phyloP scores from a whole-genome alignment of 805 yeast genomes.

The Naumovozyma castellii region DNA sequence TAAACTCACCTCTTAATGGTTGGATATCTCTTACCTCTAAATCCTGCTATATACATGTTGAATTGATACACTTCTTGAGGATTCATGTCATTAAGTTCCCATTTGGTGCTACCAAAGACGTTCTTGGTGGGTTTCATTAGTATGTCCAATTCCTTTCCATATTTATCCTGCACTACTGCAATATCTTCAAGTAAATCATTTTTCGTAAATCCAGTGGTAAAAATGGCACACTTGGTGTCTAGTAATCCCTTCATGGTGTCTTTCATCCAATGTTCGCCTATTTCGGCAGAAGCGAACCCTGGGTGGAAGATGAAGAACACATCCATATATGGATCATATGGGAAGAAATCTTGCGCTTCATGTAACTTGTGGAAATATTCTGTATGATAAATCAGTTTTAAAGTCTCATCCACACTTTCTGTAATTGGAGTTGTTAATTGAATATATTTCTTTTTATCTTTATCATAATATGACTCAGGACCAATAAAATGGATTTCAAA shows the following conservation, averaged over 20 bases:
- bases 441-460: slow-evolving; percentile 52
- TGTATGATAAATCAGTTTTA: slow-evolving; percentile 75
- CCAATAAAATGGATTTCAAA: slow-evolving; percentile 90
- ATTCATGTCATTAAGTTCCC: slow-evolving; percentile 86
- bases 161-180: slow-evolving; percentile 57
- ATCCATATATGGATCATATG: slow-evolving; percentile 94
- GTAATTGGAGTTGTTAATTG: slow-evolving; percentile 46
- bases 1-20: slow-evolving; percentile 41
- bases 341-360: slow-evolving; percentile 90
- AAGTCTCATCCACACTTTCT: slow-evolving; percentile 60
- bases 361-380: slow-evolving; percentile 86
- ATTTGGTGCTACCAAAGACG: slow-evolving; percentile 74
- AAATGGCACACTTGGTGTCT: slow-evolving; percentile 88
- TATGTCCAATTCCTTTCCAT: slow-evolving; percentile 68
- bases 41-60: slow-evolving; percentile 81
- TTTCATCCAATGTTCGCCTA: slow-evolving; percentile 74
- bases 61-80: slow-evolving; percentile 92
- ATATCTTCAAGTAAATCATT: slow-evolving; percentile 62
- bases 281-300: slow-evolving; percentile 77
- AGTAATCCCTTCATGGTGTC: slow-evolving; percentile 76
- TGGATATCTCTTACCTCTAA: slow-evolving; percentile 95
- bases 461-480: slow-evolving; percentile 79
- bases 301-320: slow-evolving; percentile 93
- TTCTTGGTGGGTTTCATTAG: slow-evolving; percentile 67
- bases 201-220: slow-evolving; percentile 82